Conservation (phyloP, 306 rosid species). For the Vigna angularis region DNA sequence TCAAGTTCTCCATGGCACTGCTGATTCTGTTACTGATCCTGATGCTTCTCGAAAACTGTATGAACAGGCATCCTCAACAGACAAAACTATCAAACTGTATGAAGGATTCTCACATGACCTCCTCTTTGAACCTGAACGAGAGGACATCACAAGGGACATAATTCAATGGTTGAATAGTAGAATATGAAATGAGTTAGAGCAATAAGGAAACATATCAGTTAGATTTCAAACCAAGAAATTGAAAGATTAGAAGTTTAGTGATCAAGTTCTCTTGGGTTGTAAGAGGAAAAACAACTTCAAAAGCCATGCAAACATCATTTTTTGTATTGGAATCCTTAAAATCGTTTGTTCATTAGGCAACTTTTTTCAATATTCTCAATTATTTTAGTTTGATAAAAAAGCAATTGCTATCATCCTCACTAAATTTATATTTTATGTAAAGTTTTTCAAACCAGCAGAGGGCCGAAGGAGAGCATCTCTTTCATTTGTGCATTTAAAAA, state of each 20-base stretch:
- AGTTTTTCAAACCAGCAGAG: not conserved
- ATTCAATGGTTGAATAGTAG: constrained; percentile 79
- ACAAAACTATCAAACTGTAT: constrained; percentile 76
- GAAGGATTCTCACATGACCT: constrained; percentile 83
- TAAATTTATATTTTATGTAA: not conserved
- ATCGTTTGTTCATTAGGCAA: constrained; percentile 5
- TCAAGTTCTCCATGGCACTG: constrained; percentile 85
- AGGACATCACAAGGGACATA: constrained; percentile 58
- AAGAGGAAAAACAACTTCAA: not conserved
- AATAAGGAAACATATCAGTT: not conserved
- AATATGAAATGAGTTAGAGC: constrained; percentile 46
- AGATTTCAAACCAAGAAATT: constrained; percentile 12
- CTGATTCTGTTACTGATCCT: constrained; percentile 85
- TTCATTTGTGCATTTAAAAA: too few species aligned
- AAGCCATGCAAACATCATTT: constrained; percentile 4
- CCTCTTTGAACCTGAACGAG: constrained; percentile 85
- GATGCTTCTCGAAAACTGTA: constrained; percentile 69
- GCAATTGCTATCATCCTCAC: not conserved
- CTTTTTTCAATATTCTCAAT: not conserved
- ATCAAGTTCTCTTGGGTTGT: constrained; percentile 22
- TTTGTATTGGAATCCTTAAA: constrained; percentile 27
- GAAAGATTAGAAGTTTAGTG: constrained; percentile 10
- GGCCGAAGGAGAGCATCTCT: not conserved
- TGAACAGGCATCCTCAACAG: constrained; percentile 75
- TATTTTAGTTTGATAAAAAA: not conserved